phyloP scores from a whole-genome alignment of 1,284 basidiomycete species.

The Ganoderma sinense region DNA sequence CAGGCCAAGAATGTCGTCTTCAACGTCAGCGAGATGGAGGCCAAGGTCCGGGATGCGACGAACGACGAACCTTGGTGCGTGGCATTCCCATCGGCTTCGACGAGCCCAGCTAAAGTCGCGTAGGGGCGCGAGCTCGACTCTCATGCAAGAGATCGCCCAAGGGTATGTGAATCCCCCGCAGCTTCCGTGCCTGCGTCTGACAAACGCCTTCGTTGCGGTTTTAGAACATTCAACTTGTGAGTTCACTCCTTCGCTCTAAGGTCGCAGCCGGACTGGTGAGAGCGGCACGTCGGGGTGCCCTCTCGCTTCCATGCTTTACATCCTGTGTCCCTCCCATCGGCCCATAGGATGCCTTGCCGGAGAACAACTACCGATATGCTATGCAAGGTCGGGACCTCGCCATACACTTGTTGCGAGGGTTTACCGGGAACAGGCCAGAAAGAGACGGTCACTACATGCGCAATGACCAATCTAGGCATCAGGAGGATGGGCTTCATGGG shows the following conservation, averaged over 20 bases:
- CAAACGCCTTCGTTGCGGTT: neutral
- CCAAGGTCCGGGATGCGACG: conserved; percentile 96
- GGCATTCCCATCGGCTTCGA: neutral
- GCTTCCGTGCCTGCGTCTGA: neutral
- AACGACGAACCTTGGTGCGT: conserved; percentile 96
- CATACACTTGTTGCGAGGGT: neutral
- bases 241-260: conserved; percentile 38
- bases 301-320: neutral
- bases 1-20: conserved; percentile 91
- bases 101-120: conserved; percentile 14
- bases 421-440: neutral
- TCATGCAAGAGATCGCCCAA: conserved; percentile 99
- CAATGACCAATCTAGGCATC: neutral
- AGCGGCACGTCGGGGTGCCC: neutral
- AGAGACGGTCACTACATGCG: neutral
- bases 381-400: neutral
- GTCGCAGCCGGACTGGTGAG: neutral
- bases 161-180: conserved; percentile 63
- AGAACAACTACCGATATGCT: neutral
- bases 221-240: conserved; percentile 92
- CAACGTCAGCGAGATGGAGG: conserved; percentile 97
- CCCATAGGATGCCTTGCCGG: neutral
- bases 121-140: conserved; percentile 97
- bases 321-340: neutral
- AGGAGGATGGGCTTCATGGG: neutral